Evolutionary conservation across 23 red algal genomes (phyloP).

Genomic region (Gracilaria domingensis): DNA sequence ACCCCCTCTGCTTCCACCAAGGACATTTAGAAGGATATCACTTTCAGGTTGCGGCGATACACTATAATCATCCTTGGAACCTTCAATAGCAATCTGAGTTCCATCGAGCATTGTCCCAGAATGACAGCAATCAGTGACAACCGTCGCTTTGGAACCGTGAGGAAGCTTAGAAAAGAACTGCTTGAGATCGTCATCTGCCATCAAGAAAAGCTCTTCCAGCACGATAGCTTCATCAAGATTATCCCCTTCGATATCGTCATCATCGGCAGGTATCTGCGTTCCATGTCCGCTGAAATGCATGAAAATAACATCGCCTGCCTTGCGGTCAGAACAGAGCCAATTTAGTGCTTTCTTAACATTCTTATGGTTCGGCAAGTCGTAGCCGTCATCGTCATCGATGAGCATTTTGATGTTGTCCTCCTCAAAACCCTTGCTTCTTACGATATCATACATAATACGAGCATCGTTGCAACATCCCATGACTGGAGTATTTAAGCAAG

Average conservation of each 20-base stretch:
- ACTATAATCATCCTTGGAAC: slow-evolving; percentile 64
- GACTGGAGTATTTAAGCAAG: slow-evolving; percentile 5
- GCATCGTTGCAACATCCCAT: slow-evolving; percentile 84
- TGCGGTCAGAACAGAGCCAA: slow-evolving; percentile 68
- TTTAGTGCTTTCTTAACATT: slow-evolving; percentile 76
- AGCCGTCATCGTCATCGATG: slow-evolving; percentile 71
- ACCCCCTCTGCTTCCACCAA: slow-evolving; percentile 38
- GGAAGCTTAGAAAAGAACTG: slow-evolving; percentile 70
- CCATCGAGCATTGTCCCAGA: slow-evolving; percentile 85
- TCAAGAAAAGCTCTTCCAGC: slow-evolving; percentile 72
- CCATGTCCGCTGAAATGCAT: slow-evolving; percentile 83
- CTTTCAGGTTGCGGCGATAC: slow-evolving; percentile 28
- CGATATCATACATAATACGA: slow-evolving; percentile 43
- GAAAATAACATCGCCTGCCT: slow-evolving; percentile 76
- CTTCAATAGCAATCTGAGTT: slow-evolving; percentile 73
- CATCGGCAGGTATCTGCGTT: slow-evolving; percentile 87
- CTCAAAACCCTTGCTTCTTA: slow-evolving; percentile 76
- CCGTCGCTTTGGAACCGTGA: slow-evolving; percentile 59
- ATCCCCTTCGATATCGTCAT: slow-evolving; percentile 78
- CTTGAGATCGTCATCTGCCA: slow-evolving; percentile 87
- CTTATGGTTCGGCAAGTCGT: slow-evolving; percentile 59
- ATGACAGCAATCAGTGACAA: slow-evolving; percentile 89
- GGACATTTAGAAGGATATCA: slow-evolving; percentile 23
- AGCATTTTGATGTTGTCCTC: slow-evolving; percentile 80
- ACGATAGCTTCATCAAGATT: slow-evolving; percentile 79